Evolutionary conservation across 2,329 filamentous ascomycete species (phyloP).

Genomic region (Trichoderma sp.): DNA sequence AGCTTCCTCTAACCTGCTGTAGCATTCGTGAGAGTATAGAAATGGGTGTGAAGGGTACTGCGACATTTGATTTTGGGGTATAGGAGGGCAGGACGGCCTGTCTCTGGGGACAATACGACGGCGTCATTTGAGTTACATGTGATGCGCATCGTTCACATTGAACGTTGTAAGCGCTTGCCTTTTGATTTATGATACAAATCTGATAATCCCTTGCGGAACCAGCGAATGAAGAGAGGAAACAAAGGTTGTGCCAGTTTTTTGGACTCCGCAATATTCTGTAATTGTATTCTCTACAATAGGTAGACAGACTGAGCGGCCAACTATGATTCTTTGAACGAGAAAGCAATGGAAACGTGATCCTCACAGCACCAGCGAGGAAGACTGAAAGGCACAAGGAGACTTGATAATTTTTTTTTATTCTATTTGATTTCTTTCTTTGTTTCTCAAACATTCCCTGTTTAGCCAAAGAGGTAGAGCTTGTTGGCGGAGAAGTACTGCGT

Average conservation of each 20-base stretch:
- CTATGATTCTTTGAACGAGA: not conserved
- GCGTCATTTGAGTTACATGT: conserved; percentile 2
- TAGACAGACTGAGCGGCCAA: conserved; percentile 13
- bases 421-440: conserved; percentile 4
- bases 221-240: not conserved
- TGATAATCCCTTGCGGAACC: not conserved
- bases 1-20: not conserved
- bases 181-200: not conserved
- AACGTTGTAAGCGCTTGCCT: conserved; percentile 12
- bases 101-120: not conserved
- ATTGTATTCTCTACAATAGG: not conserved
- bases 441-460: conserved; percentile 34
- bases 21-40: conserved; percentile 31
- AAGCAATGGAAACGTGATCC: not conserved
- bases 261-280: conserved; percentile 3
- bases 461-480: conserved; percentile 61
- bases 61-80: not conserved
- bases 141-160: conserved; percentile 7
- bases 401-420: not conserved
- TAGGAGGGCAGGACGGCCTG: not conserved
- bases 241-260: not conserved
- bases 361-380: conserved; percentile 6
- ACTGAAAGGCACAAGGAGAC: not conserved
- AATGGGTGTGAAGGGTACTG: not conserved
- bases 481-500: conserved; percentile 58